Conservation (phyloP, 352 stramenopile genomes). For the Pythium rhizo-oryzae region DNA sequence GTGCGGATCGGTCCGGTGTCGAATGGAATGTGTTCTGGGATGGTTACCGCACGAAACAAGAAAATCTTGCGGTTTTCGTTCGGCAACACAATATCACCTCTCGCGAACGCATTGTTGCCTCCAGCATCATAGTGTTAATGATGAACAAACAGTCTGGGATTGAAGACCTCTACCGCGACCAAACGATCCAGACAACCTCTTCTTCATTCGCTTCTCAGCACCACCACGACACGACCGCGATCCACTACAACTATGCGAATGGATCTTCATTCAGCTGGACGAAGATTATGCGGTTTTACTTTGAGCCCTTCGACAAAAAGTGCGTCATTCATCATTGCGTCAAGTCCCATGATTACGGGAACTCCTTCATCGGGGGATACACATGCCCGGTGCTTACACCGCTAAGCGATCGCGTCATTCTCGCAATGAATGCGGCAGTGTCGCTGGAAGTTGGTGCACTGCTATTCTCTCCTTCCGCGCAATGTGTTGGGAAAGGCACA, state of each 20-base stretch:
- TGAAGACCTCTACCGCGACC: slow-evolving; percentile 53
- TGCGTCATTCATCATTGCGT: slow-evolving; percentile 60
- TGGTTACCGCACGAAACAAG: slow-evolving; percentile 46
- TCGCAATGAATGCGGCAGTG: slow-evolving; percentile 57
- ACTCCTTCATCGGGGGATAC: slow-evolving; percentile 57
- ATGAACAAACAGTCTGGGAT: slow-evolving; percentile 49
- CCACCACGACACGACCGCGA: slow-evolving; percentile 34
- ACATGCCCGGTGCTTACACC: slow-evolving; percentile 50
- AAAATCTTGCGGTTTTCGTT: slow-evolving; percentile 50
- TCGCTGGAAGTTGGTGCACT: slow-evolving; percentile 55
- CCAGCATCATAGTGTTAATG: slow-evolving; percentile 50
- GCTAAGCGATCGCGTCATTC: slow-evolving; percentile 56
- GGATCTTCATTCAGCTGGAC: slow-evolving; percentile 61
- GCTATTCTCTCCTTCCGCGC: slow-evolving; percentile 33
- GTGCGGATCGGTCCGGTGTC: slow-evolving; percentile 38
- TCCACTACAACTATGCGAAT: slow-evolving; percentile 47
- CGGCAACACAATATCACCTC: slow-evolving; percentile 28
- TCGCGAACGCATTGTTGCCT: slow-evolving; percentile 43
- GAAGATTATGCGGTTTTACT: slow-evolving; percentile 66
- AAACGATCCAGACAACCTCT: slow-evolving; percentile 8
- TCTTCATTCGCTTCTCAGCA: slow-evolving; percentile 17
- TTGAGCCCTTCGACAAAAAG: slow-evolving; percentile 56
- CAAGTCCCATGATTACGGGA: slow-evolving; percentile 68
- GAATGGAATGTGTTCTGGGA: slow-evolving; percentile 60
- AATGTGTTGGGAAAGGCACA: slow-evolving; percentile 44